Evolutionary conservation across 2,329 filamentous ascomycete genomes (phyloP), one percentile per base, ranked within the genome.

Genomic region (Aspergillus niger): DNA sequence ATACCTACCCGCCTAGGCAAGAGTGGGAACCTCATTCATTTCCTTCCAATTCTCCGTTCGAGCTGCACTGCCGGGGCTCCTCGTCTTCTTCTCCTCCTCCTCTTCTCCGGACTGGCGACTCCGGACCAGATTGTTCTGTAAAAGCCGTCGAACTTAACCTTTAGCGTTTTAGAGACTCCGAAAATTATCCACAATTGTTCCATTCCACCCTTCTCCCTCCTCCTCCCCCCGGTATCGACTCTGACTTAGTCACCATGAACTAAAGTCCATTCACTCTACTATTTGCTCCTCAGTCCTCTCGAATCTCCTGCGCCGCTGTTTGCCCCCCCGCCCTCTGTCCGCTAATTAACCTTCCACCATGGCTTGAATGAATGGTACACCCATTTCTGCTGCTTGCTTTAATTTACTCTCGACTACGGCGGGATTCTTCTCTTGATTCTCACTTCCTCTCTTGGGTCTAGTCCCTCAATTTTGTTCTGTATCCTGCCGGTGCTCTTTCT

Each of bases 261-360:
- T 43, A 43, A 20, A n/a, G 20, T 52, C 49, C 49, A 30, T 13
- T 38, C 8, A 28, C 15, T 22, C 11, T 28, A 17, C 20, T 20
- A 20, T 20, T 36, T 28, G 50, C 50, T 53, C 20, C 51, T 43
- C 38, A 26, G 8, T 54, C 51, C n/a, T 32, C 48, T 7, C 32
- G 11, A 36, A 8, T 22, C 50, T 52, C 50, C 50, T 52, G 17
- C n/a, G 26, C n/a, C 49, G 30, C 50, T 43, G 20, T 30, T 30
- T 30, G 38, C 52, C 3, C 20, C 22, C 43, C 6, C 20, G 24
- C 6, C 22, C 43, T 39, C 55, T n/a, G 47, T 50, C 47, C 47
- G 47, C 47, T 32, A 50, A 50, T 50, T 50, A 50, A 50, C 26
- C 47, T 28, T 17, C 17, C 26, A 50, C 47, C 47, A 50, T 50